phyloP scores from a whole-genome alignment of 805 yeast species.

The Myxozyma udenii region DNA sequence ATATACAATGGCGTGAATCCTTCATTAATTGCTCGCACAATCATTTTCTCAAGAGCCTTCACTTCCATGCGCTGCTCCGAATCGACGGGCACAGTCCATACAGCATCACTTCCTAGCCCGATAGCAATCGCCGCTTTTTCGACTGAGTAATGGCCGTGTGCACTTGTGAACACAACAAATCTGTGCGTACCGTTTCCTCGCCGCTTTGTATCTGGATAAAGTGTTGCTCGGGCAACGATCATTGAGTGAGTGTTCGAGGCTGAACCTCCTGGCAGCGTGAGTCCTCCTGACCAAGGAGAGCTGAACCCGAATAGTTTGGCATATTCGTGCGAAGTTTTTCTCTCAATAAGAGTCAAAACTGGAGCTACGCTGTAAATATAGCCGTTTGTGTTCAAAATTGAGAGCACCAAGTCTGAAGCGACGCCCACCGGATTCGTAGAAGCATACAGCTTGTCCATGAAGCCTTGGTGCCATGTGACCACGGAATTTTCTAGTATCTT shows the following conservation, averaged over 20 bases:
- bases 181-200: constrained; percentile 52
- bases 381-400: constrained; percentile 74
- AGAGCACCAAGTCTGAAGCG: constrained; percentile 63
- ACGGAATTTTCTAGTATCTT: constrained; percentile 62
- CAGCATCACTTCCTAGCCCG: constrained; percentile 63
- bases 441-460: constrained; percentile 78
- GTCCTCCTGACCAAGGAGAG: constrained; percentile 64
- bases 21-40: constrained; percentile 44
- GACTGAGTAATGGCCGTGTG: constrained; percentile 67
- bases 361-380: constrained; percentile 80
- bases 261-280: constrained; percentile 84
- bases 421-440: constrained; percentile 84
- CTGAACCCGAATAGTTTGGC: constrained; percentile 62
- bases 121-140: constrained; percentile 75
- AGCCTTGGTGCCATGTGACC: constrained; percentile 85
- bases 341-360: constrained; percentile 70
- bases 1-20: constrained; percentile 73
- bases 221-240: constrained; percentile 67
- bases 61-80: constrained; percentile 56
- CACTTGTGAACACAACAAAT: constrained; percentile 69
- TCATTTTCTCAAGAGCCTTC: constrained; percentile 46
- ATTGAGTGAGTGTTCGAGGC: constrained; percentile 79
- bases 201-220: constrained; percentile 66
- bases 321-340: constrained; percentile 61
- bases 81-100: constrained; percentile 62